Evolutionary conservation across 257 asterid species (phyloP), one percentile per base, ranked within the genome.

Genomic region (Craterostigma plantagineum): DNA sequence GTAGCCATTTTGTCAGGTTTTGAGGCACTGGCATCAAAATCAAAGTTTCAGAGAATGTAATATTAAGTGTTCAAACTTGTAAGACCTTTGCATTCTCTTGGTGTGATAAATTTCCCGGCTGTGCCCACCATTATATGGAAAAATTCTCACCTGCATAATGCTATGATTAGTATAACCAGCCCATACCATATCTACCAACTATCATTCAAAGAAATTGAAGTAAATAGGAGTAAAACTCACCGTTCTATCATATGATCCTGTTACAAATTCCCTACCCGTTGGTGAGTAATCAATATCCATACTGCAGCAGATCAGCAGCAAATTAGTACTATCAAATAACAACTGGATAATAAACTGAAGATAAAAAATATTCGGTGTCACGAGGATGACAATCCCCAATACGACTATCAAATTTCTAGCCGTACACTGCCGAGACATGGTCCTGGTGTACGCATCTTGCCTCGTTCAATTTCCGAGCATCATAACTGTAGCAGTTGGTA

Each of bases 231-330:
- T 44, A n/a, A 47, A 43, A 64, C 91, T 73, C 64, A 87, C 98
- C 33, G 95, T 79, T 70, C 98, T 72, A 63, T 87, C 98, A 55
- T 87, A 87, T 42, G 95, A 87, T 54, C 98, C 95, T 11, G 98
- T 82, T 18, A 82, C 98, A 62, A 87, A 87, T 67, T 87, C 98
- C 54, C 98, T 91, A 42, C 98, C 98, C 17, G 92, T 82, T 51
- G 98, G 93, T 34, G 98, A 82, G 62, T 82, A 87, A 67, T 87
- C 93, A 45, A 87, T 82, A 64, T 82, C 98, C 98, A 87, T 79
- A 43, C 98, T 87, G 70, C 64, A 61, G 16, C 58, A 42, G 46
- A 51, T n/a, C 36, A 14, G 45, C 18, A n/a, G n/a, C n/a, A n/a
- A n/a, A n/a, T n/a, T n/a, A n/a, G n/a, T n/a, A n/a, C n/a, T n/a